These are phyloP conservation scores for Xerocomellus chrysenteron DNA, from an alignment of 768 basidiomycete genomes.

Conservation along the genomic window DNA sequence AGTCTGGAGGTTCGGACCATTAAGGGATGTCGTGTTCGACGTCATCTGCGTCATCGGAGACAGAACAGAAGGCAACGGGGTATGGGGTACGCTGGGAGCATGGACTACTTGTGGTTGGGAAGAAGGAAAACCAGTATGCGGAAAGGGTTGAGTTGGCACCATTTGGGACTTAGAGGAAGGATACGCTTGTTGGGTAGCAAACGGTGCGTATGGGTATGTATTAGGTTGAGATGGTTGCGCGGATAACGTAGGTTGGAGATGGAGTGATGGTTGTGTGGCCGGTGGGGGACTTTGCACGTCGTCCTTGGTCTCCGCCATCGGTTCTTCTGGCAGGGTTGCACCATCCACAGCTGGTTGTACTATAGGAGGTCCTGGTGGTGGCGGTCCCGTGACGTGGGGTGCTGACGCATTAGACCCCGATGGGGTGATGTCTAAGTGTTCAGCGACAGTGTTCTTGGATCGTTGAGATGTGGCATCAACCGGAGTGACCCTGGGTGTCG, in stretches of 20 bases:
- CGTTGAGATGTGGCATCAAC: constrained; percentile 29
- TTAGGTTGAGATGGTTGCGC: constrained; percentile 19
- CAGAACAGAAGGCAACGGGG: constrained; percentile 17
- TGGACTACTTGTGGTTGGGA: constrained; percentile 16
- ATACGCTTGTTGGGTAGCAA: constrained; percentile 16
- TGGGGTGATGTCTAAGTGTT: background rate
- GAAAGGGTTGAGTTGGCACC: constrained; percentile 15
- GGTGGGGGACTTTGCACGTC: background rate
- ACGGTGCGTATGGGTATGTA: constrained; percentile 11
- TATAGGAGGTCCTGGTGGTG: background rate
- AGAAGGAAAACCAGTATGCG: constrained; percentile 15
- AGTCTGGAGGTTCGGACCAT: constrained; percentile 14
- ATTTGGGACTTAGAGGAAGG: constrained; percentile 20
- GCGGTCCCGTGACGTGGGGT: background rate
- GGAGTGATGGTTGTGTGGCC: constrained; percentile 8
- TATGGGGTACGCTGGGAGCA: constrained; percentile 7
- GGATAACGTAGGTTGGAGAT: constrained; percentile 12
- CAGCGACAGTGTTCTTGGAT: constrained; percentile 1
- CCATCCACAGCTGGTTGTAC: background rate
- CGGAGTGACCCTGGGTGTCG: constrained; percentile 62
- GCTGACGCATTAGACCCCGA: background rate
- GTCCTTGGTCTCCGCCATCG: background rate
- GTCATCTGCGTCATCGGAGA: constrained; percentile 14
- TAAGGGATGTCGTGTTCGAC: constrained; percentile 6
- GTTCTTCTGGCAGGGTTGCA: constrained; percentile 1